Percentiles rank a stretch among this genome's conserved stretches.
Conservation (phyloP, 192 early-diverging fungal species). For the Coemansia sp. region DNA sequence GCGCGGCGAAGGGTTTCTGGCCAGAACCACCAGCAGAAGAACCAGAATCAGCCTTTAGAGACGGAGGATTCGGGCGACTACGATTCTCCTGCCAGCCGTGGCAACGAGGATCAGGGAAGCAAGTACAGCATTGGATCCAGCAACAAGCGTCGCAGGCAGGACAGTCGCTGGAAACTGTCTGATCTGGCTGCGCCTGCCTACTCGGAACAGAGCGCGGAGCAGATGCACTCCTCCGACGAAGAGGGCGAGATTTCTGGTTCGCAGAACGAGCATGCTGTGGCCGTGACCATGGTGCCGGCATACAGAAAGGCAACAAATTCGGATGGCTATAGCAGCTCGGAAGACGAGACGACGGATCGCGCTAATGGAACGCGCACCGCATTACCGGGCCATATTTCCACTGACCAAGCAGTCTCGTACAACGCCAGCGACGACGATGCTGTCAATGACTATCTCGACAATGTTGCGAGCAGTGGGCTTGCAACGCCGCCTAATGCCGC, state of each 20-base stretch:
- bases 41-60: background rate
- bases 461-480: conserved; percentile 23
- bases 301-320: conserved; percentile 29
- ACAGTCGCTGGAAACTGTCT: background rate
- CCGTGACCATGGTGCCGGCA: conserved; percentile 28
- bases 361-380: background rate
- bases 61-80: background rate
- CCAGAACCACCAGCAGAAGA: background rate
- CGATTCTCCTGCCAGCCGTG: background rate
- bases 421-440: conserved; percentile 35
- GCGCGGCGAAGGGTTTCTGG: background rate
- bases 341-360: background rate
- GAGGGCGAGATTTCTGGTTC: background rate
- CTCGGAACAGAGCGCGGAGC: conserved; percentile 1
- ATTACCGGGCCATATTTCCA: background rate
- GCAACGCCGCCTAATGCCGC: conserved; percentile 14
- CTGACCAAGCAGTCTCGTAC: conserved; percentile 14
- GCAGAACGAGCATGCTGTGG: conserved; percentile 8
- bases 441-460: conserved; percentile 33
- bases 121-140: conserved; percentile 37
- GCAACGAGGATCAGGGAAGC: conserved; percentile 19
- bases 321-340: background rate
- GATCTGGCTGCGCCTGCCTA: conserved; percentile 4
- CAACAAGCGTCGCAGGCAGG: conserved; percentile 1
- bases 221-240: conserved; percentile 2